These are phyloP conservation scores for Sporothrix inflata DNA, from an alignment of 2,329 filamentous ascomycete genomes.

Conservation along the genomic window DNA sequence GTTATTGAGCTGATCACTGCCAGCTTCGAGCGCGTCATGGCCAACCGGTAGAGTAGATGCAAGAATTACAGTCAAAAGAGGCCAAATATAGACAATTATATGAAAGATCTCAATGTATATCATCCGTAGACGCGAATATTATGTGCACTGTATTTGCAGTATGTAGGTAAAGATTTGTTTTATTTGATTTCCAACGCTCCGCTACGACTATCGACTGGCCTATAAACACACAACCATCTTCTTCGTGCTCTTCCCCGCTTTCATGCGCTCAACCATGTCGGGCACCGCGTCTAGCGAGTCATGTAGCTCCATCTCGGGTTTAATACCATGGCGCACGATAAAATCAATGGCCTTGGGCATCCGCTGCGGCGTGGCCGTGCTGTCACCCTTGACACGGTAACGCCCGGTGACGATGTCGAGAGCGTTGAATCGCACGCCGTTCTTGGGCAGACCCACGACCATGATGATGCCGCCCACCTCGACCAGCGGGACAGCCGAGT, in stretches of 20 bases:
- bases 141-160: neutral
- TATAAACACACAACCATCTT: constrained; percentile 10
- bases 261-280: neutral
- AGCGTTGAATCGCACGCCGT: constrained; percentile 40
- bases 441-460: constrained; percentile 47
- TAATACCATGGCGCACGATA: constrained; percentile 47
- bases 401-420: constrained; percentile 45
- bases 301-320: constrained; percentile 45
- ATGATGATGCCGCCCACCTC: constrained; percentile 45
- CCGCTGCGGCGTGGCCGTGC: constrained; percentile 47
- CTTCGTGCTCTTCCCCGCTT: neutral
- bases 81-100: neutral
- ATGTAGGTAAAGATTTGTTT: neutral
- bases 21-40: constrained; percentile 24
- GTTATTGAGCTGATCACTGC: constrained; percentile 23
- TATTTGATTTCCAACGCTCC: neutral
- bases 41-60: neutral
- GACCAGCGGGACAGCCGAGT: constrained; percentile 1
- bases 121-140: neutral
- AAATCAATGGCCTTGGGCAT: constrained; percentile 50
- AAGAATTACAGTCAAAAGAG: neutral
- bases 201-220: neutral
- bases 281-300: constrained; percentile 39
- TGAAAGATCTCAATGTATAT: neutral
- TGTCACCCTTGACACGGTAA: constrained; percentile 48